These are phyloP conservation scores for Cercophora scortea DNA, from an alignment of 495 filamentous ascomycete species.

Conservation along the genomic window DNA sequence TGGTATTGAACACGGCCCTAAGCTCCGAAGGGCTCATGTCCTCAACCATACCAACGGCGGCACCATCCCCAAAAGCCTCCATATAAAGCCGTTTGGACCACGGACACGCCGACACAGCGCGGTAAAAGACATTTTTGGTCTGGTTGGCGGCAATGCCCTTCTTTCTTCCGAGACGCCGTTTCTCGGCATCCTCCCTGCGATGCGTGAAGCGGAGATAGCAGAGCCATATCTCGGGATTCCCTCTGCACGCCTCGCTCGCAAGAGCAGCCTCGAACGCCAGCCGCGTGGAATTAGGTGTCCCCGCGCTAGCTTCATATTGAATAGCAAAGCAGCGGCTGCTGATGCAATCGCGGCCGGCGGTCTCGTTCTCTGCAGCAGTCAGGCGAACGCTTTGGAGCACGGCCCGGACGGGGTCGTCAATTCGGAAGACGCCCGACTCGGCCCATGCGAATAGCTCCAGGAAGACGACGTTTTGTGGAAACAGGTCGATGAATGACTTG, in stretches of 20 bases:
- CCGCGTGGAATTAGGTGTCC: slow-evolving; percentile 53
- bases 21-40: slow-evolving; percentile 38
- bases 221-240: slow-evolving; percentile 53
- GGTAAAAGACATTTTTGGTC: slow-evolving; percentile 49
- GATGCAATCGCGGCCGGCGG: slow-evolving; percentile 29
- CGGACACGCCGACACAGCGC: slow-evolving; percentile 63
- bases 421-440: slow-evolving; percentile 50
- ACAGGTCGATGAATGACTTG: slow-evolving; percentile 47
- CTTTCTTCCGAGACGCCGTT: slow-evolving; percentile 8
- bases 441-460: slow-evolving; percentile 64
- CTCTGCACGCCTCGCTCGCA: slow-evolving; percentile 24
- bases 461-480: slow-evolving; percentile 74
- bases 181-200: background rate
- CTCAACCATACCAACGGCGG: background rate
- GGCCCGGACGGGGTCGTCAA: slow-evolving; percentile 65
- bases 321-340: slow-evolving; percentile 61
- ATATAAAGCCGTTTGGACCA: slow-evolving; percentile 68
- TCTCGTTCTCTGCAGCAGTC: slow-evolving; percentile 32
- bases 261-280: slow-evolving; percentile 68
- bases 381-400: slow-evolving; percentile 29
- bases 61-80: slow-evolving; percentile 41
- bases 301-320: slow-evolving; percentile 50
- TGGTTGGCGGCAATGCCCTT: background rate
- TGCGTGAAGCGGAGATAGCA: slow-evolving; percentile 53
- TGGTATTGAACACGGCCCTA: slow-evolving; percentile 38